Base-by-base conservation (phyloP, 768 basidiomycete species). In the Amanita rimosa region DNA sequence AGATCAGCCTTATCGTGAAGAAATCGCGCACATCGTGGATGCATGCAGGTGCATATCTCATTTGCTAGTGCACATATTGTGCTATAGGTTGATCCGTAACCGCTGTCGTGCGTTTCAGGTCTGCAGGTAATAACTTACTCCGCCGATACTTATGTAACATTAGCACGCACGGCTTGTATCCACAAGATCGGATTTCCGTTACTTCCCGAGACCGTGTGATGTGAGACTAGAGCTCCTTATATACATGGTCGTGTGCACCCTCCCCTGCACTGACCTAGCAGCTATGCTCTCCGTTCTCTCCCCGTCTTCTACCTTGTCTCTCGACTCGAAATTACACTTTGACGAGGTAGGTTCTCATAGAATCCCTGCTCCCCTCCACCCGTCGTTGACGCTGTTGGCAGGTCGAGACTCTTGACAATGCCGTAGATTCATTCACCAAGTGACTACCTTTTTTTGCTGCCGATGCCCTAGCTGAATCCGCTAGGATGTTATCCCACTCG, bases 391-490 rank as follows among this genome's bases (percentile, higher is more conserved):
- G 16, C 14, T n/a, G 19, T 35, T 3, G 8, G 10, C 51, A 83
- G 80, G 57, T 78, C 29, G 72, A 72, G 48, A 71, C 69, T 53
- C 62, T 76, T 38, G 62, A 66, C 43, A 78, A 80, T 52, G 80
- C 80, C n/a, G 64, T 83, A 38, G 70, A 74, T 53, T 72, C 75
- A 35, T 83, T 82, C 57, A 76, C 76, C 33, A 71, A 77, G 83
- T 85, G 38, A 48, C 74, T 64, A 29, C 13, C 22, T 17, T 24
- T 22, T n/a, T 19, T 22, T 35, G n/a, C n/a, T 11, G 21, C 37
- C 9, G 44, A 27, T 16, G 11, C 4, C 21, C 22, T 24, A 26
- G 41, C 24, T 19, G 17, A n/a, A 39, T 4, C 9, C 17, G 11
- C 9, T 24, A 83, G 80, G 53, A 62, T 79, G 48, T 66, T 78